These are phyloP conservation scores for Irpex lacteus DNA, from an alignment of 1,284 basidiomycete species.

Conservation along the genomic window DNA sequence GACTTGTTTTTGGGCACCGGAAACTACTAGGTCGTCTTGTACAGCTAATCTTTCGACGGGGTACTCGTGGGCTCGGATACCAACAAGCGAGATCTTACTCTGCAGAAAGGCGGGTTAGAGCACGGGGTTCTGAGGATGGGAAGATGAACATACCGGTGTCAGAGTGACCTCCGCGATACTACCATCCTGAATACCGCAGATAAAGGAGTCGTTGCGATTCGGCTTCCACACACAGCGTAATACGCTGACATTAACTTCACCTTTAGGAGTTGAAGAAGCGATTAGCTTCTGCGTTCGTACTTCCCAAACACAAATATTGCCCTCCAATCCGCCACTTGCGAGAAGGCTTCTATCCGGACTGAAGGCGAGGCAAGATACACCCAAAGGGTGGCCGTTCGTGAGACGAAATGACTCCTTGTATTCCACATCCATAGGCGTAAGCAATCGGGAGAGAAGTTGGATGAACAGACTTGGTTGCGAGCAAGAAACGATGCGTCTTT, in stretches of 20 bases:
- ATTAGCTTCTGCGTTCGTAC: background rate
- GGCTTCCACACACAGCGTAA: background rate
- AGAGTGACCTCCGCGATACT: background rate
- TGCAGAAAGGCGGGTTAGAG: background rate
- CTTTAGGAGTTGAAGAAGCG: background rate
- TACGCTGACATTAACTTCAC: background rate
- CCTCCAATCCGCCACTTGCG: background rate
- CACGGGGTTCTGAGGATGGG: background rate
- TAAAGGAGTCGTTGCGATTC: background rate
- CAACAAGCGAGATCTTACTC: background rate
- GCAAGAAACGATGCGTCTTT: background rate
- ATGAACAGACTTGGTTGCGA: background rate
- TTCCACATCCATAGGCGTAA: background rate
- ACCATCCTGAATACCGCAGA: background rate
- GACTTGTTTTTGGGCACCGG: background rate
- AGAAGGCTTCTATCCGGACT: background rate
- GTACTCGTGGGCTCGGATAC: background rate
- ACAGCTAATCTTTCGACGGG: background rate
- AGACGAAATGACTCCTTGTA: background rate
- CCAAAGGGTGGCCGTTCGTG: background rate
- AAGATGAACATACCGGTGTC: background rate
- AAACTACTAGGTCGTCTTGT: background rate
- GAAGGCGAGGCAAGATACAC: background rate
- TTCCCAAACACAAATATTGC: background rate
- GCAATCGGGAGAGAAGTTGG: background rate